These are phyloP conservation scores for Aspergillus quadrilineatus DNA, from an alignment of 2,329 filamentous ascomycete genomes.

Conservation along the genomic window DNA sequence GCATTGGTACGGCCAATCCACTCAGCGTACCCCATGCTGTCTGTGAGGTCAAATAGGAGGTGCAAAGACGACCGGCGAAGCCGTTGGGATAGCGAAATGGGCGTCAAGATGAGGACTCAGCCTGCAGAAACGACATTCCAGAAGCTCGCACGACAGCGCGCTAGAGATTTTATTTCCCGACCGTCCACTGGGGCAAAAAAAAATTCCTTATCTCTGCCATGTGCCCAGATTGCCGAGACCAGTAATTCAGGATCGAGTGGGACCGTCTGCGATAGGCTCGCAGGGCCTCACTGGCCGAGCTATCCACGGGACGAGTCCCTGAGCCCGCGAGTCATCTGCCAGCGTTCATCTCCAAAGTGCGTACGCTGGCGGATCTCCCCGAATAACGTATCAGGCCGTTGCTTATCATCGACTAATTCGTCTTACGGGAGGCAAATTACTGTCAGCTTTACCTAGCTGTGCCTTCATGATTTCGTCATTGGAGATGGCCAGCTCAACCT, in stretches of 20 bases:
- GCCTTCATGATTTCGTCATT: neutral
- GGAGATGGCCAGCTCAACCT: neutral
- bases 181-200: conserved; percentile 11
- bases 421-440: conserved; percentile 4
- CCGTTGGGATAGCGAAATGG: neutral
- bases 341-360: neutral
- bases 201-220: conserved; percentile 12
- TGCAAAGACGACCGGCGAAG: neutral
- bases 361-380: conserved; percentile 14
- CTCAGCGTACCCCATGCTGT: conserved; percentile 19
- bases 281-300: neutral
- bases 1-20: conserved; percentile 30
- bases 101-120: neutral
- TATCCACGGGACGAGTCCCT: conserved; percentile 1
- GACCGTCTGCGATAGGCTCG: conserved; percentile 8
- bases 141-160: conserved; percentile 5
- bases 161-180: conserved; percentile 10
- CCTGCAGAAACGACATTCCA: neutral
- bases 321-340: conserved; percentile 10
- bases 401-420: conserved; percentile 9
- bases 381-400: conserved; percentile 8
- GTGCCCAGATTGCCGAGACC: conserved; percentile 6
- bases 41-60: neutral
- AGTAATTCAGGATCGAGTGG: conserved; percentile 2
- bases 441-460: neutral